Evolutionary conservation across 306 rosid species (phyloP).

Genomic region (Vachellia collinsii): DNA sequence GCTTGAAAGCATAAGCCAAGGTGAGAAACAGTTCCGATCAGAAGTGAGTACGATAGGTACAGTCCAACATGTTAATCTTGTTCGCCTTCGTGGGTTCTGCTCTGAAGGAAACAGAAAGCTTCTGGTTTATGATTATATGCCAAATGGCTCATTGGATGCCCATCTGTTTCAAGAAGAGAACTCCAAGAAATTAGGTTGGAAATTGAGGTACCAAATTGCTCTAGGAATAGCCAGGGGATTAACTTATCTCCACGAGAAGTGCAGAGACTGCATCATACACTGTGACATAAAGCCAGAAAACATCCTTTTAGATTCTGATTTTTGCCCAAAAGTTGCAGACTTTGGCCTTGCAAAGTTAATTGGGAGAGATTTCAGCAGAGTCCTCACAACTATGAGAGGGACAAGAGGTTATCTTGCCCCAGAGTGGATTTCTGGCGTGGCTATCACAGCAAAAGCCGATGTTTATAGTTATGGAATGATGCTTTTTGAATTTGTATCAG

Average conservation of each 20-base stretch:
- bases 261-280: conserved; percentile 88
- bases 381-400: conserved; percentile 93
- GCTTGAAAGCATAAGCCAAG: conserved; percentile 82
- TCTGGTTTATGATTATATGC: conserved; percentile 85
- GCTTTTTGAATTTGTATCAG: conserved; percentile 83
- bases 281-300: conserved; percentile 95
- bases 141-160: conserved; percentile 69
- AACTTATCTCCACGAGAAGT: conserved; percentile 81
- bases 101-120: conserved; percentile 68
- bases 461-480: conserved; percentile 94
- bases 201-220: conserved; percentile 77
- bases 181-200: conserved; percentile 60
- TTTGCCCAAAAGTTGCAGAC: conserved; percentile 81
- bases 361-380: conserved; percentile 86
- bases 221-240: conserved; percentile 86
- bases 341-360: conserved; percentile 92
- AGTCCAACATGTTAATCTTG: conserved; percentile 84
- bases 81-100: conserved; percentile 89
- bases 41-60: conserved; percentile 91
- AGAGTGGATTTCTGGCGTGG: conserved; percentile 87
- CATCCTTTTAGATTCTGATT: conserved; percentile 74
- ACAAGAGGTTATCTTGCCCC: conserved; percentile 93
- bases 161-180: conserved; percentile 53
- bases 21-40: conserved; percentile 88
- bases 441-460: conserved; percentile 87